These are phyloP conservation scores for Mycena metata DNA, from an alignment of 768 basidiomycete species.

Conservation along the genomic window DNA sequence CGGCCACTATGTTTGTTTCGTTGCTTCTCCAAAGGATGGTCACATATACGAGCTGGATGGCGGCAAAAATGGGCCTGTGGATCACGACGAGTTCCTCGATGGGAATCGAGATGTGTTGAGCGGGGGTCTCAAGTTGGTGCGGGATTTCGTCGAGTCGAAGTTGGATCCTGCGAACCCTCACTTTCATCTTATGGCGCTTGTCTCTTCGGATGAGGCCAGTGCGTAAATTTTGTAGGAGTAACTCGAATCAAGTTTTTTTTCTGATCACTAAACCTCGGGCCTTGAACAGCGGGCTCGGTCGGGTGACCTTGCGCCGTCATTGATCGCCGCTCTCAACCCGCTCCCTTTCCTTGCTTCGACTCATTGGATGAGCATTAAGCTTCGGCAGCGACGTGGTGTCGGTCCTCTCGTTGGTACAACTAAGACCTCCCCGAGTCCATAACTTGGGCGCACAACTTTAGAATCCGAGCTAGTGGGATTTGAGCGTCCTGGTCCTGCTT, in stretches of 20 bases:
- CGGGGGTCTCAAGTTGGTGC: constrained; percentile 35
- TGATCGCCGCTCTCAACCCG: constrained; percentile 1
- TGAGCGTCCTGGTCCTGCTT: too few relatives aligned
- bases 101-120: constrained; percentile 37
- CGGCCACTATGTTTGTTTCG: constrained; percentile 37
- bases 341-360: not conserved
- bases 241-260: too few relatives aligned
- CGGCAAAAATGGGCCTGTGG: constrained; percentile 38
- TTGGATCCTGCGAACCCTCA: constrained; percentile 31
- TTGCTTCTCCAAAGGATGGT: constrained; percentile 33
- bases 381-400: too few relatives aligned
- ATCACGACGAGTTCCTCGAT: constrained; percentile 31
- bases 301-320: not conserved
- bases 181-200: constrained; percentile 39
- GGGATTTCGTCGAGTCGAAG: constrained; percentile 24
- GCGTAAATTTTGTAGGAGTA: too few relatives aligned
- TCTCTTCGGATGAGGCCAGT: constrained; percentile 1
- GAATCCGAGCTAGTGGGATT: too few relatives aligned
- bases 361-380: not conserved
- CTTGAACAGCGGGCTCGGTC: too few relatives aligned
- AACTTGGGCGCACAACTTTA: too few relatives aligned
- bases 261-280: too few relatives aligned
- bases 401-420: too few relatives aligned
- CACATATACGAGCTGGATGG: constrained; percentile 41
- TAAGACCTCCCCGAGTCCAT: too few relatives aligned